Conservation (phyloP, 73 alveolate species). For the Paramecium octaurelia region DNA sequence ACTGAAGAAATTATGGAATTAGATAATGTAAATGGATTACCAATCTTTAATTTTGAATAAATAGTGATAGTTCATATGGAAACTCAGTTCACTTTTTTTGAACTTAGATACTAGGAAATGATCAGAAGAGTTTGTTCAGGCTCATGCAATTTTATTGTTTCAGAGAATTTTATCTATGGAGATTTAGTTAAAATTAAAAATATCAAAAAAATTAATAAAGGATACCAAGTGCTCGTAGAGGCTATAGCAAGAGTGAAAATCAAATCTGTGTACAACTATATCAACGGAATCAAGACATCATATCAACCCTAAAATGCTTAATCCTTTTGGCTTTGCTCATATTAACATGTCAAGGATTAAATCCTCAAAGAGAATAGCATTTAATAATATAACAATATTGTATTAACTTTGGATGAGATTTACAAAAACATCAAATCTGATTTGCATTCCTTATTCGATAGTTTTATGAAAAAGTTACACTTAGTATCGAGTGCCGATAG, state of each 20-base stretch:
- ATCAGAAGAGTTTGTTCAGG: background rate
- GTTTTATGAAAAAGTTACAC: background rate
- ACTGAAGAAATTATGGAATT: background rate
- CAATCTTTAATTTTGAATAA: background rate
- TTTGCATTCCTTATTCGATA: background rate
- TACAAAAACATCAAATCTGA: background rate
- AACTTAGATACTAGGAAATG: background rate
- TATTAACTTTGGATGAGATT: background rate
- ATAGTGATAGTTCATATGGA: background rate
- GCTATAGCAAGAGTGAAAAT: background rate
- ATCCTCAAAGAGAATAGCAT: background rate
- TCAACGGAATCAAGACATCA: background rate
- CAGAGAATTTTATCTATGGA: background rate
- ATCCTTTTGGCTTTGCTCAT: background rate
- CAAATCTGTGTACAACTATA: background rate
- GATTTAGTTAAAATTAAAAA: conserved; percentile 5
- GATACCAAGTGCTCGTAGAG: background rate
- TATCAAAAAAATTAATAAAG: background rate
- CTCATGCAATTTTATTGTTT: background rate
- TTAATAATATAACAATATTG: background rate
- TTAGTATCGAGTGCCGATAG: background rate
- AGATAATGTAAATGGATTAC: background rate
- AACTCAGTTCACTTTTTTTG: background rate
- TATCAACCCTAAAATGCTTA: background rate
- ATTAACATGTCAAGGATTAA: background rate